These are phyloP conservation scores for Umbelopsis vinacea DNA, from an alignment of 192 early-diverging fungal species.

Conservation along the genomic window DNA sequence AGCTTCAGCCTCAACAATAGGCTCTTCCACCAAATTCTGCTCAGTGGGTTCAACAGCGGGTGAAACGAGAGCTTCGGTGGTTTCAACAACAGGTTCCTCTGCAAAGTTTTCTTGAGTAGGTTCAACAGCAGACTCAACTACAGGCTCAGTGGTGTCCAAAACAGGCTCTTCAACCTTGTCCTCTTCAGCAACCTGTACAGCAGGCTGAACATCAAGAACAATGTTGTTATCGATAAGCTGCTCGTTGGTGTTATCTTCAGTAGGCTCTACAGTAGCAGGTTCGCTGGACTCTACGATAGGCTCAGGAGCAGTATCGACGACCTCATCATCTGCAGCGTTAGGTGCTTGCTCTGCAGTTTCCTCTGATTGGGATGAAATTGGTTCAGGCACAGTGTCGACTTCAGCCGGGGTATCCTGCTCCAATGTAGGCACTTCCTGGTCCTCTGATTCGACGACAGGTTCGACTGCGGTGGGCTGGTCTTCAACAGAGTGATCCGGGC, in stretches of 20 bases:
- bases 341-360: not conserved
- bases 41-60: not conserved
- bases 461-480: not conserved
- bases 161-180: not conserved
- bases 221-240: not conserved
- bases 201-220: not conserved
- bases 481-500: not conserved
- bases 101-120: not conserved
- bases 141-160: not conserved
- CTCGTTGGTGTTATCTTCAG: not conserved
- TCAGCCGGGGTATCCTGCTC: conserved; percentile 1
- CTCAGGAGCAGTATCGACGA: not conserved
- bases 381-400: conserved; percentile 11
- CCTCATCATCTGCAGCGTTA: not conserved
- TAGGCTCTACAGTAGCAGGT: not conserved
- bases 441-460: not conserved
- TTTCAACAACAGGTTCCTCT: not conserved
- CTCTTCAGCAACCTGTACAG: conserved; percentile 3
- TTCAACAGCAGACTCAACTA: not conserved
- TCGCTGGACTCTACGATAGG: not conserved
- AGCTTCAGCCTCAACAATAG: not conserved
- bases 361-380: not conserved
- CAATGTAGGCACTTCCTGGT: not conserved
- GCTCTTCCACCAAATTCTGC: not conserved
- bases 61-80: not conserved